These are phyloP conservation scores for Curvularia lunata DNA, from an alignment of 2,329 filamentous ascomycete species.

Conservation along the genomic window DNA sequence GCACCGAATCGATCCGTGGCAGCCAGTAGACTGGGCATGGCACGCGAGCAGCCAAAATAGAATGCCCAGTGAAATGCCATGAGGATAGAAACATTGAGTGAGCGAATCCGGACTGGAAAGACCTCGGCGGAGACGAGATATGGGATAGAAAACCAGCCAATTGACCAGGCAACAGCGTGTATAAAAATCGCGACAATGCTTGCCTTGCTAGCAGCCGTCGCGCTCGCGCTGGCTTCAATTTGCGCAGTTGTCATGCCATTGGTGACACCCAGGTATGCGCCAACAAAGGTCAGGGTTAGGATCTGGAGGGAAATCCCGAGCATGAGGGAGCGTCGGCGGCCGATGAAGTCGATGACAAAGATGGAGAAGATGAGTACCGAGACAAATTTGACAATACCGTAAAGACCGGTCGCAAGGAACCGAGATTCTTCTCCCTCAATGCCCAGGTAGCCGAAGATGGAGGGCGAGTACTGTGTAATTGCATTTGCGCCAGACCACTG, in stretches of 20 bases:
- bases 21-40: not conserved
- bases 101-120: not conserved
- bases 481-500: constrained; percentile 1
- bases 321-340: not conserved
- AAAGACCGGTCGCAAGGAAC: not conserved
- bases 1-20: not conserved
- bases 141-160: not conserved
- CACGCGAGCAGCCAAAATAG: not conserved
- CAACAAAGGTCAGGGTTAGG: not conserved
- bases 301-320: not conserved
- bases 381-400: not conserved
- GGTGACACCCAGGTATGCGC: not conserved
- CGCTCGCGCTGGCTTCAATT: not conserved
- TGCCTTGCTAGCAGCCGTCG: not conserved
- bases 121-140: not conserved
- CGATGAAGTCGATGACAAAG: not conserved
- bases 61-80: constrained; percentile 3
- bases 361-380: not conserved
- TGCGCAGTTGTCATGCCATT: not conserved
- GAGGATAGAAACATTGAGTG: constrained; percentile 1
- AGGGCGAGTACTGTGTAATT: not conserved
- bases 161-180: not conserved
- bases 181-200: not conserved
- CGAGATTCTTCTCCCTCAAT: not conserved
- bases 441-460: not conserved